Evolutionary conservation across 805 yeast genomes (phyloP), one percentile per base, ranked within the genome.

Genomic region (Komagataella populi): DNA sequence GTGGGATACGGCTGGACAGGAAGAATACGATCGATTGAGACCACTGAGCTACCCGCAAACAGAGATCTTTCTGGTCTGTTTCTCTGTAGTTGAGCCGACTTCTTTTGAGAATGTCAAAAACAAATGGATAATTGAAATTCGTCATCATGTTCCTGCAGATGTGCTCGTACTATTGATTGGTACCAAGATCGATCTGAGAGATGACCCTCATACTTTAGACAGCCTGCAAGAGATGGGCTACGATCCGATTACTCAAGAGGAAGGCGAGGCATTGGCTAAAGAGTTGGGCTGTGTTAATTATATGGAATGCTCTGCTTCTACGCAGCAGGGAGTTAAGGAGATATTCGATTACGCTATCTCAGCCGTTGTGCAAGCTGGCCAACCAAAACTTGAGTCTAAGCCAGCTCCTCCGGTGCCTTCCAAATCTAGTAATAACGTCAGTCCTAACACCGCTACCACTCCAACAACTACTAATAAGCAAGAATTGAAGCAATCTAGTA

Each of bases 1-100:
- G 48, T 89, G 96, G 96, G 96, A 89, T 76, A 89, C 96, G 14
- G 96, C 96, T 3, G 96, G 96, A 23, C 96, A 89, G 67, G 84
- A 86, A 61, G 96, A 88, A 63, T 88, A 88, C 65, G 96, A 89
- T 64, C 74, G 96, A 54, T 73, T 88, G 60, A 75, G 96, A 66
- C 96, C 96, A 2, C 71, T 89, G 55, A 84, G 93, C 6, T 89
- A 89, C 61, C 96, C 96, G 3, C 96, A 89, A 63, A 88, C 96
- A 0, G 96, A 87, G 59, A 84, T 89, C 43, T 89, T 89, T 62
- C 68, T 89, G 50, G 78, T 87, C 53, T 89, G 96, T 67, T 89
- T 88, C 65, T 85, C 95, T 5, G 81, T 89, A 6, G 83, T 84
- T 46, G 84, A 81, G 59, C 95, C 90, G 36, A 76, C 84, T 24